Evolutionary conservation across 2,329 filamentous ascomycete genomes (phyloP), one percentile per base, ranked within the genome.

Genomic region (Aspergillus sojae): DNA sequence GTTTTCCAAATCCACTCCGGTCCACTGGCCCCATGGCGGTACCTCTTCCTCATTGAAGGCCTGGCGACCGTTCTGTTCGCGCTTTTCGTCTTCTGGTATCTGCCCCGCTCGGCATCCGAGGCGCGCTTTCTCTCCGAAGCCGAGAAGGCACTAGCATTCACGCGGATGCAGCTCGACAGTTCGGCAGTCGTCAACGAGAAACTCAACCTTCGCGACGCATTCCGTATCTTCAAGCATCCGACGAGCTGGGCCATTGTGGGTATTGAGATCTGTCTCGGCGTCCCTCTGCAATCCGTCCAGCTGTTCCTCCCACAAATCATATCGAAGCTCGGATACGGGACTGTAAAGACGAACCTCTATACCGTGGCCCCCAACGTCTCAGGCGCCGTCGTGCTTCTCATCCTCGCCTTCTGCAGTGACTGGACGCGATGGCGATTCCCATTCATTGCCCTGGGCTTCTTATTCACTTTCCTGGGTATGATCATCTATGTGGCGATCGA

Each of bases 391-490:
- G 87, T 92, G 81, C 80, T 93, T 4, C 80, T 93, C 0, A 79
- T 92, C 23, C 79, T 93, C 1, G 90, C 89, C 0, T 93, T 92
- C 70, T 78, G 84, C 12, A 90, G 87, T 14, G 91, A 93, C 70
- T 83, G 81, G 63, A 82, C 85, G 2, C 82, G 87, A 26, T 79
- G 88, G 62, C 83, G 89, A 2, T 91, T 89, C 65, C 89, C 89
- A 0, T 92, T 72, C 23, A 88, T 93, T 65, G 86, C 86, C 0
- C 75, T 90, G 0, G 89, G 89, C 0, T 92, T 91, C 72, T 74
- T 85, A 2, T 87, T 93, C 68, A 91, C 90, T 0, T 90, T 92
- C 70, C 84, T 85, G 58, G 91, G 91, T 19, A 91, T 93, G 78
- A 84, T 92, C 71, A 90, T 93, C 70, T 92, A 89, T 66, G 89